phyloP scores from a whole-genome alignment of 1,284 basidiomycete genomes.

The Cronartium quercuum region DNA sequence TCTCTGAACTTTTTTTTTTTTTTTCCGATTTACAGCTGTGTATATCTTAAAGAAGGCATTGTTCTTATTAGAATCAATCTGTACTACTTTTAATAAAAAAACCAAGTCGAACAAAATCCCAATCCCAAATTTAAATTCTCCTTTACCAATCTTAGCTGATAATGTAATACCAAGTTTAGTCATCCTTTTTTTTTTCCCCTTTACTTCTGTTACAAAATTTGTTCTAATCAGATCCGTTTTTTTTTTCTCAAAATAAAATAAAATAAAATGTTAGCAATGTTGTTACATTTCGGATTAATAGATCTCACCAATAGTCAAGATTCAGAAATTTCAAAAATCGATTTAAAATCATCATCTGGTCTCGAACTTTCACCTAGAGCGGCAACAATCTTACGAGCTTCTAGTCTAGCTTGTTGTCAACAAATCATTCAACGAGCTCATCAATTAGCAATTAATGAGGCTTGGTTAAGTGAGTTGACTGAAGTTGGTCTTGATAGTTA shows the following conservation, averaged over 20 bases:
- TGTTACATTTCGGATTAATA: constrained; percentile 17
- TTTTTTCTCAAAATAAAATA: not conserved
- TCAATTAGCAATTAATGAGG: not conserved
- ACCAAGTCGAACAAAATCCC: constrained; percentile 7
- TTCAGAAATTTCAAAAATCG: not conserved
- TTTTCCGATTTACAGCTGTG: constrained; percentile 2
- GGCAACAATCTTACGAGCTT: constrained; percentile 24
- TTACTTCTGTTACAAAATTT: not conserved
- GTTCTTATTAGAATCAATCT: constrained; percentile 17
- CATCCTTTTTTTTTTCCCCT: not conserved
- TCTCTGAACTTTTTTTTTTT: not conserved
- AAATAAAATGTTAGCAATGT: constrained; percentile 8
- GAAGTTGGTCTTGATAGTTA: constrained; percentile 2
- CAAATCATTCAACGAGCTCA: constrained; percentile 5
- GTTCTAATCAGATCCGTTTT: not conserved
- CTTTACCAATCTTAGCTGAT: constrained; percentile 23
- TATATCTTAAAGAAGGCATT: constrained; percentile 24
- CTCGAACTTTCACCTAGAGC: constrained; percentile 16
- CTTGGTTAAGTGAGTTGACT: not conserved
- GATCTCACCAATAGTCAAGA: constrained; percentile 3
- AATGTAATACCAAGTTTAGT: constrained; percentile 23
- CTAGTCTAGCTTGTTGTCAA: constrained; percentile 25
- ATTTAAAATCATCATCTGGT: not conserved
- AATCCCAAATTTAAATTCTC: constrained; percentile 13
- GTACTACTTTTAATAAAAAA: not conserved